phyloP scores from a whole-genome alignment of 805 yeast genomes.

The Candida sonorensis region DNA sequence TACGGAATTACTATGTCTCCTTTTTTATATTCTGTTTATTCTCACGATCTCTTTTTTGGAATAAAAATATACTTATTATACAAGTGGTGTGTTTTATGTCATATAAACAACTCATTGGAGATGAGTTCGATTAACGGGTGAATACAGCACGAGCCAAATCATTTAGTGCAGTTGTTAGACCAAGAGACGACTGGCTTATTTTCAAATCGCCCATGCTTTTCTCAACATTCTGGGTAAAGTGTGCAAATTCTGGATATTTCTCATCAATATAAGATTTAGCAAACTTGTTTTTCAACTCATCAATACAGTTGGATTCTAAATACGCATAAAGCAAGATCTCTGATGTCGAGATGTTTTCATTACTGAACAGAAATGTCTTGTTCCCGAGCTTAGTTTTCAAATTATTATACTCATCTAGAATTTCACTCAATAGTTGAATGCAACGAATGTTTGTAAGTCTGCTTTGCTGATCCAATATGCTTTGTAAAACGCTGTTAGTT shows the following conservation, averaged over 20 bases:
- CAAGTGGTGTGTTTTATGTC: too few relatives aligned
- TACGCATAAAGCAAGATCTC: constrained; percentile 36
- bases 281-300: constrained; percentile 35
- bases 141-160: constrained; percentile 1
- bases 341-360: constrained; percentile 14
- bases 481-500: constrained; percentile 16
- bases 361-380: constrained; percentile 12
- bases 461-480: constrained; percentile 20
- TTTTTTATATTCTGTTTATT: too few relatives aligned
- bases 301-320: constrained; percentile 20
- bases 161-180: constrained; percentile 3
- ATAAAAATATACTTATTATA: too few relatives aligned
- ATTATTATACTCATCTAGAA: constrained; percentile 5
- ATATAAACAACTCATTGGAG: too few relatives aligned
- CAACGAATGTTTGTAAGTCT: constrained; percentile 26
- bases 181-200: not conserved
- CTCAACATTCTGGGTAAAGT: not conserved
- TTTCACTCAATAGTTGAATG: constrained; percentile 15
- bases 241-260: constrained; percentile 26
- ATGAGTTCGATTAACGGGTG: too few relatives aligned
- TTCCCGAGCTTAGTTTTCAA: constrained; percentile 2
- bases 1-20: too few relatives aligned
- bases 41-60: too few relatives aligned
- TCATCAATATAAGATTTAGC: constrained; percentile 27
- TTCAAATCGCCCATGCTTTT: not conserved